phyloP scores from a whole-genome alignment of 2,329 filamentous ascomycete genomes.

The Fusarium mundagurra region DNA sequence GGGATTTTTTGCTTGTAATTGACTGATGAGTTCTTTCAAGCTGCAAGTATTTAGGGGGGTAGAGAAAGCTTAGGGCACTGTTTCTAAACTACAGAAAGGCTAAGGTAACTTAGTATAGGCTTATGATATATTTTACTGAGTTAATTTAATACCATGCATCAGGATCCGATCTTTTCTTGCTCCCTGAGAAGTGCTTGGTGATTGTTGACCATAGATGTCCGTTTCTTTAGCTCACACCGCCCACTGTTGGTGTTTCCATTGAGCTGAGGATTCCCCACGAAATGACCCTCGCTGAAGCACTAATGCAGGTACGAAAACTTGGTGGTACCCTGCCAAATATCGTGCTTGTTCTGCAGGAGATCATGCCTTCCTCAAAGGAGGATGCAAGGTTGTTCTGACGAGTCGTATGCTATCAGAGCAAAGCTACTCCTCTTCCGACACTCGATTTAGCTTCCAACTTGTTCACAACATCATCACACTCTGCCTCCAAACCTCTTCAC shows the following conservation, averaged over 20 bases:
- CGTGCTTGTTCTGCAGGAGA: not conserved
- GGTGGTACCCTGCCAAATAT: not conserved
- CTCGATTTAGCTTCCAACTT: not conserved
- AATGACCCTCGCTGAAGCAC: not conserved
- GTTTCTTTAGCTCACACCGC: fast-evolving
- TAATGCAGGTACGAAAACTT: not conserved
- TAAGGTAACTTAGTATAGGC: not conserved
- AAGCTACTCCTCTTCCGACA: not conserved
- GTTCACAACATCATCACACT: not conserved
- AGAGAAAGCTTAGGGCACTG: not conserved
- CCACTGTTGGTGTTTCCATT: not conserved
- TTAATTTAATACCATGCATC: fast-evolving
- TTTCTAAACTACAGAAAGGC: no score
- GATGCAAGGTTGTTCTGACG: not conserved
- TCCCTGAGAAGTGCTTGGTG: fast-evolving
- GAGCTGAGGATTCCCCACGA: not conserved
- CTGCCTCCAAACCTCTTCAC: not conserved
- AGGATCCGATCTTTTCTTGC: not conserved
- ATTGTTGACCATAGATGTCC: not conserved
- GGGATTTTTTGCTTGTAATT: not conserved
- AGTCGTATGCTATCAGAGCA: not conserved
- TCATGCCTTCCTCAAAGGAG: not conserved
- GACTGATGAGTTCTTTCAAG: not conserved
- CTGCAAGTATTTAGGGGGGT: fast-evolving
- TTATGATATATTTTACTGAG: not conserved